Base-by-base conservation (phyloP, 495 filamentous ascomycete species). In the Aspergillus bertholletiae region DNA sequence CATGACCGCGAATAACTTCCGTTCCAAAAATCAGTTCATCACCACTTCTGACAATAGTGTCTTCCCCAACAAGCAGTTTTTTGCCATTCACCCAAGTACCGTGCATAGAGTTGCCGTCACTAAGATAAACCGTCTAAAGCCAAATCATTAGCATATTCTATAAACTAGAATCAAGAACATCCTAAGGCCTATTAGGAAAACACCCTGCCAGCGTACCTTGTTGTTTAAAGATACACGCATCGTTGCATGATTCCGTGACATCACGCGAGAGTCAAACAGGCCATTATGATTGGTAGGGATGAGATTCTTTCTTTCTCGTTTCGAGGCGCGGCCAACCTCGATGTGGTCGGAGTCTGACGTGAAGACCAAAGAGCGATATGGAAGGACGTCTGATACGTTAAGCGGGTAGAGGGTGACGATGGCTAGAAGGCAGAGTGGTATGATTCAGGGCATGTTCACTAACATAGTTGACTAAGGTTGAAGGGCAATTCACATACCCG, bases 231-330 rank as follows among this genome's bases (percentile, higher is more conserved):
- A 63, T 11, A 78, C 70, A 11, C 62, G 54, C 8, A 96, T 60
- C 47, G 79, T 70, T 11, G 89, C 91, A 73, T 96, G 91, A 9
- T 81, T 67, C 26, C 91, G 79, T 24, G 89, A 94, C 79, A 96
- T 87, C 22, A 95, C 88, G 0, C 88, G 82, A 60, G 84, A 90
- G 28, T 92, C 82, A 55, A 92, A 90, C 77, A 83, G 89, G 9
- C 76, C 86, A 71, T 95, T 96, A 50, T 84, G 66, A 3, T 37
- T 30, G 22, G 66, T 64, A 15, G 79, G 72, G 8, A 68, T 35
- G 9, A 86, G 72, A 49, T 79, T 76, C 66, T 84, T 84, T 26
- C 43, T 58, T 13, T 75, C 68, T 35, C 78, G 81, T 57, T 82
- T 83, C 2, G 86, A 88, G 13, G 83, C 73, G 59, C 86, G 75